Conservation (phyloP, 2,329 filamentous ascomycete genomes). For the Apiospora saccharicola region DNA sequence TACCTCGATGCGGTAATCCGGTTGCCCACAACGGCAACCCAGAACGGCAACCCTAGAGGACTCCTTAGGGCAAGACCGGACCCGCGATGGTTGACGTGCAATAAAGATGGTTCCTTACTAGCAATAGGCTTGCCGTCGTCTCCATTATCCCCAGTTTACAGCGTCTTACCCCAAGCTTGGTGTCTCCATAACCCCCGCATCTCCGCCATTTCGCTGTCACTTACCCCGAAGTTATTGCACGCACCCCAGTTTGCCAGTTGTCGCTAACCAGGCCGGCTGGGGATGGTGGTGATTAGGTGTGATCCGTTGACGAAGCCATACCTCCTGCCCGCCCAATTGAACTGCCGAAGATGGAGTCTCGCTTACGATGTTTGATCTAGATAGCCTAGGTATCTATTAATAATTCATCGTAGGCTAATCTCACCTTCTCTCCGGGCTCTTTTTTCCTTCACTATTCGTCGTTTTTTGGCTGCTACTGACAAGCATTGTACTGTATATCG, state of each 20-base stretch:
- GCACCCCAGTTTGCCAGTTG: not conserved
- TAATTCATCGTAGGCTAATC: not conserved
- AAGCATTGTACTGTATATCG: not conserved
- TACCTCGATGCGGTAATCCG: not conserved
- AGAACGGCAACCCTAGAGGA: not conserved
- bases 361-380: not conserved
- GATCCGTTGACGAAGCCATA: not conserved
- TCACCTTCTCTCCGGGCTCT: too few relatives aligned
- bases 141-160: conserved; percentile 1
- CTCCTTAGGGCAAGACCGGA: not conserved
- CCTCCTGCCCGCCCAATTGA: not conserved
- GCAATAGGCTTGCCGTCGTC: not conserved
- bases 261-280: not conserved
- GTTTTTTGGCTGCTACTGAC: not conserved
- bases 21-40: not conserved
- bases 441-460: not conserved
- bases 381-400: not conserved
- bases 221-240: conserved; percentile 8
- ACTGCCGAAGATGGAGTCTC: not conserved
- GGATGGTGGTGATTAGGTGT: not conserved
- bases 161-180: not conserved
- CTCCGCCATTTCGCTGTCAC: conserved; percentile 1
- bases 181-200: conserved; percentile 19
- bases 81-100: not conserved
- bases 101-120: not conserved